Evolutionary conservation across 306 rosid species (phyloP), one percentile per base, ranked within the genome.

Genomic region (Cucurbita pepo): DNA sequence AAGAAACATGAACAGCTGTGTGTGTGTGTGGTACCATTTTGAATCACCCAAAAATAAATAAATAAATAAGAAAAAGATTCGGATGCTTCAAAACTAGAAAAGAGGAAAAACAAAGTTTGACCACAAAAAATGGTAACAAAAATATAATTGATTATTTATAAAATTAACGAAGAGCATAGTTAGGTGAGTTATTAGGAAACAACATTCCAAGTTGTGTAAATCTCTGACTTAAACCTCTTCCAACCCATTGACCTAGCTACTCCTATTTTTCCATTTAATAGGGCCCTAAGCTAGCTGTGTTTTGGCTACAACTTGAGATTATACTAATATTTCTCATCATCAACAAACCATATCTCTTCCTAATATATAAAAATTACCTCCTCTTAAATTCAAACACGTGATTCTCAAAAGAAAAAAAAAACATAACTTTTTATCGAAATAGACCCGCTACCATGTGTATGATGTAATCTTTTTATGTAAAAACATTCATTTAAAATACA

Each of bases 51-150:
- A 21, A 21, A 21, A 21, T 21, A 21, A 21, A 21, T 25, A 25
- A 25, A 25, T 25, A 25, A 25, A 25, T 25, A 25, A 25, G 30
- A 25, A 47, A 64, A 25, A 69, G 73, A 69, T 69, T 48, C 25
- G 50, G 73, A 69, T 69, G 73, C 58, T 18, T 58, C 57, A 25
- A 69, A 37, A 48, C 73, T 48, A 48, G 58, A 34, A 50, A 69
- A 15, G 58, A 69, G 73, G 57, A 69, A 50, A 69, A 69, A 25
- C 15, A 62, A 48, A 48, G 58, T 69, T 69, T 69, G 73, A 69
- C 73, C 73, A 64, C n/a, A 66, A 69, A 48, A 48, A 69, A 47
- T 22, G 43, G 57, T 25, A 48, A 14, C 57, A 48, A 8, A 14
- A 21, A 50, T 13, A 13, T 50, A 50, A 36, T 60, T 60, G 36